These are phyloP conservation scores for Apophysomyces elegans DNA, from an alignment of 371 early-diverging fungal genomes.

Conservation along the genomic window DNA sequence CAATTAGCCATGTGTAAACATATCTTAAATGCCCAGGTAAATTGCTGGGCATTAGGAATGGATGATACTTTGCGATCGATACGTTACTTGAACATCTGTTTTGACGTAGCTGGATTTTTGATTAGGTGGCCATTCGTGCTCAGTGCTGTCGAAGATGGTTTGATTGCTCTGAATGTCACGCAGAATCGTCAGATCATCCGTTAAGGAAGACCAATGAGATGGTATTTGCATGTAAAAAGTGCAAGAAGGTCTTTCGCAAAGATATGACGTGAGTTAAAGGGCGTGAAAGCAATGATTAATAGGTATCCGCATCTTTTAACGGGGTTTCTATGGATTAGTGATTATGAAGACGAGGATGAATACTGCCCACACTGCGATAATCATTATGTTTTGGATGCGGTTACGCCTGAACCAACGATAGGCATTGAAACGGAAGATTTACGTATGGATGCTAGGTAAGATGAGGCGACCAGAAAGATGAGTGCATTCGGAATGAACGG, in stretches of 20 bases:
- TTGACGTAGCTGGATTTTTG: not conserved
- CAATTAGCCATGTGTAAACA: slow-evolving; percentile 84
- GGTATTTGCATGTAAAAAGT: slow-evolving; percentile 97
- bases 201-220: slow-evolving; percentile 87
- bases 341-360: slow-evolving; percentile 94
- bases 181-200: slow-evolving; percentile 80
- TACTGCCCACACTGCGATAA: slow-evolving; percentile 98
- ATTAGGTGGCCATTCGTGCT: slow-evolving; percentile 89
- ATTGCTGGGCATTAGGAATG: not conserved
- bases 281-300: too few species aligned
- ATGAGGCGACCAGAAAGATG: not conserved
- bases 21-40: slow-evolving; percentile 94
- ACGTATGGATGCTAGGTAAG: slow-evolving; percentile 68
- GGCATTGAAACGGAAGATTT: slow-evolving; percentile 94
- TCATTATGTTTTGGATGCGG: slow-evolving; percentile 93
- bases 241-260: slow-evolving; percentile 96
- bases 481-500: not conserved
- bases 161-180: slow-evolving; percentile 96
- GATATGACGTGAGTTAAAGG: slow-evolving; percentile 69
- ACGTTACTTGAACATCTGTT: not conserved
- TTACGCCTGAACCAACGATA: slow-evolving; percentile 80
- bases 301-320: too few species aligned
- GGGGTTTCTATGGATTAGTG: slow-evolving; percentile 38
- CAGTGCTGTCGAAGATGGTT: slow-evolving; percentile 97
- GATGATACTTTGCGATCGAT: slow-evolving; percentile 2